These are phyloP conservation scores for Helenozyma rhizophorensis DNA, from an alignment of 805 yeast genomes.

Conservation along the genomic window DNA sequence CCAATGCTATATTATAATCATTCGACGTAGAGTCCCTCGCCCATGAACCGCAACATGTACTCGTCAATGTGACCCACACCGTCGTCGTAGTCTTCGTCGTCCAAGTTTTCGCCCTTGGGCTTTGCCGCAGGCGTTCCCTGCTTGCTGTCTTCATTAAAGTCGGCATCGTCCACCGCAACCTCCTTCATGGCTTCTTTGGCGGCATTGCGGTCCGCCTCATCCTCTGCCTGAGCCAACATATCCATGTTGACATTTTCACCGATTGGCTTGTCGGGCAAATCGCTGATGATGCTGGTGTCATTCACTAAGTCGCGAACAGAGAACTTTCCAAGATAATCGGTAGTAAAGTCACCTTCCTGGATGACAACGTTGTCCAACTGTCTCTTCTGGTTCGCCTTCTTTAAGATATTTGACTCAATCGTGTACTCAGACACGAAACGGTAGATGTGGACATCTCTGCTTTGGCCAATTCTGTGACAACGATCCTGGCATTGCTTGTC, in stretches of 20 bases:
- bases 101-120: slow-evolving; percentile 20
- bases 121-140: slow-evolving; percentile 27
- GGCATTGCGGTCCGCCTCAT: slow-evolving; percentile 85
- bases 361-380: slow-evolving; percentile 91
- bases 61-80: slow-evolving; percentile 86
- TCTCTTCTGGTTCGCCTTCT: slow-evolving; percentile 91
- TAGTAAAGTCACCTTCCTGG: slow-evolving; percentile 97
- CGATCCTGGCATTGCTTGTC: slow-evolving; percentile 99
- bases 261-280: slow-evolving; percentile 40
- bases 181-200: slow-evolving; percentile 88
- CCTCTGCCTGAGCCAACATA: slow-evolving; percentile 88
- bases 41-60: slow-evolving; percentile 89
- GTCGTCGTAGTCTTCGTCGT: slow-evolving; percentile 49
- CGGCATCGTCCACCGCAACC: slow-evolving; percentile 78
- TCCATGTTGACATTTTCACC: slow-evolving; percentile 40
- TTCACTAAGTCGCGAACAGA: slow-evolving; percentile 85
- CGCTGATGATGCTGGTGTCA: slow-evolving; percentile 39
- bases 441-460: slow-evolving; percentile 95
- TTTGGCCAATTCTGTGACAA: slow-evolving; percentile 98
- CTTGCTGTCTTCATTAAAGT: slow-evolving; percentile 56
- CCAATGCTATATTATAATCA: no score
- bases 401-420: slow-evolving; percentile 89
- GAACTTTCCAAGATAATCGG: slow-evolving; percentile 87
- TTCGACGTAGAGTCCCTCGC: slow-evolving; percentile 63
- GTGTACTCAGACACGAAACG: slow-evolving; percentile 94